Conservation (phyloP, 768 basidiomycete species). For the Boletus sp. region DNA sequence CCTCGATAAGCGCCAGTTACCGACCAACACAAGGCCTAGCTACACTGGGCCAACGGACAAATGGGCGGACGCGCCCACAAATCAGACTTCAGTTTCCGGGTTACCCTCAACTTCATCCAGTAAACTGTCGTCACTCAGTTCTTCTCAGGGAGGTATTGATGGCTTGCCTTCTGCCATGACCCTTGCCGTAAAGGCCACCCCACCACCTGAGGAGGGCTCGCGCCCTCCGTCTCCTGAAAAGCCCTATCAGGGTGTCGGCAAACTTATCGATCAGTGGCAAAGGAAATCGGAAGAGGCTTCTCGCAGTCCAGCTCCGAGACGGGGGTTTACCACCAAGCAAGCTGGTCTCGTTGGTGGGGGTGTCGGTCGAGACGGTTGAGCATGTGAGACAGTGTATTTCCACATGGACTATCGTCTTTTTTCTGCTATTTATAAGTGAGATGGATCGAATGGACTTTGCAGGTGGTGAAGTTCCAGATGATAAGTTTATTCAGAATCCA, state of each 20-base stretch:
- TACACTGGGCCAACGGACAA: constrained; percentile 20
- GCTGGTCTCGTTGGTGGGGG: constrained; percentile 30
- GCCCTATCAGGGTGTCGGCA: constrained; percentile 80
- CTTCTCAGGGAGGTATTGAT: constrained; percentile 22
- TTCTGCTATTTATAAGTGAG: constrained; percentile 11
- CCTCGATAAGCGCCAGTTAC: constrained; percentile 20
- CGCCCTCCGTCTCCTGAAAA: constrained; percentile 69
- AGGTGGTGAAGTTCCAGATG: neutral
- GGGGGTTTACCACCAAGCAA: constrained; percentile 42
- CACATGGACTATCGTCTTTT: neutral
- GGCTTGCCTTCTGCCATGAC: constrained; percentile 20
- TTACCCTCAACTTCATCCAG: constrained; percentile 21
- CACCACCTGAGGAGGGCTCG: constrained; percentile 24
- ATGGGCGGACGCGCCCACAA: constrained; percentile 6
- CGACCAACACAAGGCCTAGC: constrained; percentile 7
- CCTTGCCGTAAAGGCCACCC: constrained; percentile 5
- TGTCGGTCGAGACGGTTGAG: constrained; percentile 20
- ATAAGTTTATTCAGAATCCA: neutral
- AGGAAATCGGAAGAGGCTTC: constrained; percentile 62
- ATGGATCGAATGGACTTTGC: neutral
- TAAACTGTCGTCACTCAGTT: constrained; percentile 14
- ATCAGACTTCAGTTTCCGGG: constrained; percentile 20
- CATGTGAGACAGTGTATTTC: constrained; percentile 10
- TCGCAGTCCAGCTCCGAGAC: constrained; percentile 34
- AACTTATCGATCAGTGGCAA: constrained; percentile 86